Percentiles rank a stretch among this genome's conserved stretches.
Evolutionary conservation across 2,329 filamentous ascomycete species (phyloP).

Genomic region (Colletotrichum theobromicola): DNA sequence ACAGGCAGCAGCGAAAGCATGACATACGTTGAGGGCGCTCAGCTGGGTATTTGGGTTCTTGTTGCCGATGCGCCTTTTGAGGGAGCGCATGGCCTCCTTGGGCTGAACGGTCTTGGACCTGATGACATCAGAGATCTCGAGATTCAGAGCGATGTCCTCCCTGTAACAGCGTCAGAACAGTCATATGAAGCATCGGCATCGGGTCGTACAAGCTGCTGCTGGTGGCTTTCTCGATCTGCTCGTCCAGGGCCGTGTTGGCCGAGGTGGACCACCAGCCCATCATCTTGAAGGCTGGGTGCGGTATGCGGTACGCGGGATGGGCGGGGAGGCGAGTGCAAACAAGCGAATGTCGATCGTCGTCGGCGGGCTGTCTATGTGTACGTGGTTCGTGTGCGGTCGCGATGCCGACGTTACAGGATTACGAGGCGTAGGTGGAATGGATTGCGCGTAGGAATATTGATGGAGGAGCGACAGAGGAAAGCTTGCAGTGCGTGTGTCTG

Average conservation of each 20-base stretch:
- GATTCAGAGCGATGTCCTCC: conserved; percentile 95
- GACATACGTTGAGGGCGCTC: conserved; percentile 85
- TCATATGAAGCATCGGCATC: neutral
- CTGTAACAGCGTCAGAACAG: conserved; percentile 48
- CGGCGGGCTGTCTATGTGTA: neutral
- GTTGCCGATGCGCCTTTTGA: conserved; percentile 93
- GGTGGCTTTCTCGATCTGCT: conserved; percentile 95
- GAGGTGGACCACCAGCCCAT: conserved; percentile 98
- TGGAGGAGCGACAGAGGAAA: conserved; percentile 1
- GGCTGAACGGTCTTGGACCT: conserved; percentile 96
- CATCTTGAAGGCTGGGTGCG: conserved; percentile 46
- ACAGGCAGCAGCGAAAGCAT: conserved; percentile 8
- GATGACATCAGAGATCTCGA: conserved; percentile 98
- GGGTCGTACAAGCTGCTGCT: conserved; percentile 83
- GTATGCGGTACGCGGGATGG: conserved; percentile 1
- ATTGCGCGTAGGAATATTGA: conserved; percentile 17
- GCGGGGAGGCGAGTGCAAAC: conserved; percentile 3
- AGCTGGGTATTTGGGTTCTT: conserved; percentile 98
- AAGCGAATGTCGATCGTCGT: neutral
- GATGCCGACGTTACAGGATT: neutral
- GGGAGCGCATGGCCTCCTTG: conserved; percentile 95
- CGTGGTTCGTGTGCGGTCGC: neutral
- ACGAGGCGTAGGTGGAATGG: neutral
- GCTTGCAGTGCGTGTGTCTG: conserved; percentile 2
- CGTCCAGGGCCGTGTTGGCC: conserved; percentile 88